Base-by-base conservation (phyloP, 2,329 filamentous ascomycete genomes). In the Scytalidium sp. region DNA sequence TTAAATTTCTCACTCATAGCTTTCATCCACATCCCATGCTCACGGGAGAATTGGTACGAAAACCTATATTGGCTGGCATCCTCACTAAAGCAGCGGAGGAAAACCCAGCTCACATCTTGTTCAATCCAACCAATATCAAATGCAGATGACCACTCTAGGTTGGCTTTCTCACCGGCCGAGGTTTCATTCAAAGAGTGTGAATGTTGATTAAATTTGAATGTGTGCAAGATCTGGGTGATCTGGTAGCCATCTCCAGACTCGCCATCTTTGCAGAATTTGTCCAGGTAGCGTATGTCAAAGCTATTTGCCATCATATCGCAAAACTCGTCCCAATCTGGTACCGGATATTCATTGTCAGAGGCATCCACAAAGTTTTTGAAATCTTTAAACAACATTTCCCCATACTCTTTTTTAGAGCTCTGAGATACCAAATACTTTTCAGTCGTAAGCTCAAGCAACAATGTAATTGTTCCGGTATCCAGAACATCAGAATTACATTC, bases 111-210 rank as follows among this genome's bases (percentile, higher is more conserved):
- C 17, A 39, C 15, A n/a, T 41, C 25, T 19, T 45, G 41, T 21
- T 49, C 41, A 23, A 39, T 46, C 22, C 41, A 45, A 32, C 46
- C 46, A 22, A 25, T 36, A 10, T 15, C 25, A n/a, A 23, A 9
- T 4, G 41, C 41, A 7, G 41, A 49, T 19, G 46, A 49, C 46
- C 46, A 49, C 17, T 44, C 15, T 19, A 49, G 32, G 20, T 29
- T 32, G 8, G 15, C 17, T 13, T 29, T 44, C 15, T 49, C 41
- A 7, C 7, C 13, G 13, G 7, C 25, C 25, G 25, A 13, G 25
- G 7, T 13, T 27, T 27, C 7, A 27, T 7, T 13, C 25, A 27
- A 7, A n/a, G n/a, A n/a, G n/a, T n/a, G n/a, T n/a, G n/a, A n/a
- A n/a, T n/a, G n/a, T n/a, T n/a, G n/a, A 22, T 48, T 17, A 19